phyloP scores from a whole-genome alignment of 306 rosid species.

The Ammopiptanthus mongolicus region DNA sequence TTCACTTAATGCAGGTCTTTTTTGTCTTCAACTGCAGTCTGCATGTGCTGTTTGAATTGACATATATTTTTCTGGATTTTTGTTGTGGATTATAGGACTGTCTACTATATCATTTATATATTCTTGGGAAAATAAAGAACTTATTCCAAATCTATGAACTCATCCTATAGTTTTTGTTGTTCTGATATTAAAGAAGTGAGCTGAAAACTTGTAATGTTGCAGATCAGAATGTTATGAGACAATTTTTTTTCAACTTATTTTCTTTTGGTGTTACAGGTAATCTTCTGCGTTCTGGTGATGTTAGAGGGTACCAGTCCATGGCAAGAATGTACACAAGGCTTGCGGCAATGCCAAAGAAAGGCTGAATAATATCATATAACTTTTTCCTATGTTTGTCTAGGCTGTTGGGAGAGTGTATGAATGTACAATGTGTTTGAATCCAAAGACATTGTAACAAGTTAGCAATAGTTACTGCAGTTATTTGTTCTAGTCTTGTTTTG shows the following conservation, averaged over 20 bases:
- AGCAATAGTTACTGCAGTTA: constrained; percentile 3
- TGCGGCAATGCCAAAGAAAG: constrained; percentile 98
- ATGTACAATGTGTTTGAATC: background rate
- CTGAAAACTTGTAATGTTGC: constrained; percentile 8
- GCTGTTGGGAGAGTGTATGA: background rate
- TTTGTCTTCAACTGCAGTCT: background rate
- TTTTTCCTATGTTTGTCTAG: constrained; percentile 13
- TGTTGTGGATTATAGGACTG: background rate
- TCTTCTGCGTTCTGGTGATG: constrained; percentile 87
- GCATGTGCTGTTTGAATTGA: background rate
- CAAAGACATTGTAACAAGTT: background rate
- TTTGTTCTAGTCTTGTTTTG: constrained; percentile 10
- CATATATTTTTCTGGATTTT: background rate
- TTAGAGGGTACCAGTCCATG: constrained; percentile 87
- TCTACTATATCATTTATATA: background rate
- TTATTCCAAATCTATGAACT: constrained; percentile 2
- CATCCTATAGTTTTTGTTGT: background rate
- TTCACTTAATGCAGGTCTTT: background rate
- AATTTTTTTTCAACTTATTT: background rate
- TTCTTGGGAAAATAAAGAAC: background rate
- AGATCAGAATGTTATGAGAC: background rate
- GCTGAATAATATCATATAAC: constrained; percentile 39
- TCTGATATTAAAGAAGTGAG: background rate
- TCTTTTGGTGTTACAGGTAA: constrained; percentile 49
- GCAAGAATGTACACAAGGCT: constrained; percentile 96